Conservation (phyloP, 2,329 filamentous ascomycete species). For the Sclerotiophoma versabilis region DNA sequence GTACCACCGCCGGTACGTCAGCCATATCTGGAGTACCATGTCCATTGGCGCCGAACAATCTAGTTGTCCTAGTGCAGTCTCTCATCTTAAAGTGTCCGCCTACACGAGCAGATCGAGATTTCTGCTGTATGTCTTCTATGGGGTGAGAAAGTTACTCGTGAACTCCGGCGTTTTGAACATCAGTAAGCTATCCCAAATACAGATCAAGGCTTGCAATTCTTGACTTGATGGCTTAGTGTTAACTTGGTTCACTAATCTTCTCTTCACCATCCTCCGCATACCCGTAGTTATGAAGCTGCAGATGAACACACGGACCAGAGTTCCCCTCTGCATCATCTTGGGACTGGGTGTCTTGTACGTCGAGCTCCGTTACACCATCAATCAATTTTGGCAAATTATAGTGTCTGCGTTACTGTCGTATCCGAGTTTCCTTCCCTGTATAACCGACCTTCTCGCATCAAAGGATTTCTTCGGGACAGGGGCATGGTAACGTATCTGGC, state of each 20-base stretch:
- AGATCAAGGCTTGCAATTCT: no score
- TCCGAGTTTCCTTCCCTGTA: neutral
- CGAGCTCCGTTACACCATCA: neutral
- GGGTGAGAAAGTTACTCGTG: neutral
- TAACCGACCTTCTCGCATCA: neutral
- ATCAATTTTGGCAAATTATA: neutral
- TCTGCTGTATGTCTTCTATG: neutral
- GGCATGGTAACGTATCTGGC: slow-evolving; percentile 2
- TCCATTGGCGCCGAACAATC: neutral
- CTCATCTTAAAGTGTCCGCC: neutral
- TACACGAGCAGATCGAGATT: neutral
- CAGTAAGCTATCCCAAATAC: neutral
- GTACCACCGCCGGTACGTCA: neutral
- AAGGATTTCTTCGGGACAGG: slow-evolving; percentile 2
- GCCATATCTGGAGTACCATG: no score
- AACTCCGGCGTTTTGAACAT: slow-evolving; percentile 1
- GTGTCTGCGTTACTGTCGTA: neutral
- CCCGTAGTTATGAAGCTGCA: neutral
- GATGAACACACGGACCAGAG: neutral
- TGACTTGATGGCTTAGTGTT: neutral
- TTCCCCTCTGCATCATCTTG: neutral
- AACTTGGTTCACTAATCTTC: neutral
- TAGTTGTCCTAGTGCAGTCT: neutral
- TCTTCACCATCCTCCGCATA: neutral
- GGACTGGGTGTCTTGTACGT: neutral